Percentiles rank a stretch among this genome's conserved stretches.
Evolutionary conservation across 192 early-diverging fungal species (phyloP).

Genomic region (Umbelopsis sp.): DNA sequence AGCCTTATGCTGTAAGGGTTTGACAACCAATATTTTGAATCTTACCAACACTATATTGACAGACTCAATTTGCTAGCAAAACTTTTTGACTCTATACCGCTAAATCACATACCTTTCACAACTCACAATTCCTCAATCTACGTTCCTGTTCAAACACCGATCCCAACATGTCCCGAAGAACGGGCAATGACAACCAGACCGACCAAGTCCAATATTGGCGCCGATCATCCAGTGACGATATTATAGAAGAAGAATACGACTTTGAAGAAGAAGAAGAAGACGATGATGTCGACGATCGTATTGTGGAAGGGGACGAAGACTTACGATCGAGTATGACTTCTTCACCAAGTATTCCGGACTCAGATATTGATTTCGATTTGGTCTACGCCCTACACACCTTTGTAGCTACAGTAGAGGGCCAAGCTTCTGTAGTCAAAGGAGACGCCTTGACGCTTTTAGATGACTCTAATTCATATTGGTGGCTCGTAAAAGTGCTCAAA

Average conservation of each 20-base stretch:
- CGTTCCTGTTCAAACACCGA: not conserved
- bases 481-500: conserved; percentile 64
- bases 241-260: conserved; percentile 28
- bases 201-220: conserved; percentile 15
- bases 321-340: conserved; percentile 39
- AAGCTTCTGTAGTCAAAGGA: conserved; percentile 74
- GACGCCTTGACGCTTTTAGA: conserved; percentile 76
- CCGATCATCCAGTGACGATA: not conserved
- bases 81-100: not conserved
- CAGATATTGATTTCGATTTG: conserved; percentile 68
- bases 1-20: not conserved
- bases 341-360: conserved; percentile 48
- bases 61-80: not conserved
- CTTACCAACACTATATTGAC: not conserved
- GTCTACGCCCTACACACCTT: conserved; percentile 86
- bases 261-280: conserved; percentile 38
- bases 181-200: conserved; percentile 12
- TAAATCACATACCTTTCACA: not conserved
- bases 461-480: conserved; percentile 84
- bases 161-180: conserved; percentile 14
- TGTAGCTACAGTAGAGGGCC: conserved; percentile 79
- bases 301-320: conserved; percentile 40
- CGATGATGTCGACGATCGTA: conserved; percentile 35
- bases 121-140: not conserved
- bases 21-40: conserved; percentile 11